phyloP scores from a whole-genome alignment of 176 grass and related monocot species.

The Phoenix roebelenii region DNA sequence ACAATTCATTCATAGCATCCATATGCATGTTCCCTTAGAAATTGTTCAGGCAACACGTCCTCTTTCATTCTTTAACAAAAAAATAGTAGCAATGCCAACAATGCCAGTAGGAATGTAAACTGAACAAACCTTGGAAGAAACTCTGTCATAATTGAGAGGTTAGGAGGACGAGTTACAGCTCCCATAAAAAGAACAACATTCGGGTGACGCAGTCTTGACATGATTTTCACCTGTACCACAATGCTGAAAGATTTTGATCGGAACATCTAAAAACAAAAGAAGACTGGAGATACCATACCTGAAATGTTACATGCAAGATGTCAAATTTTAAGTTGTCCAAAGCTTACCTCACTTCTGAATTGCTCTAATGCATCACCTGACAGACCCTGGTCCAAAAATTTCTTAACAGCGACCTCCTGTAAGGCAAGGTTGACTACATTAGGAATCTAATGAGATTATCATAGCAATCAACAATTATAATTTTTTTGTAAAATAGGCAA shows the following conservation, averaged over 20 bases:
- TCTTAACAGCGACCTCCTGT: constrained; percentile 98
- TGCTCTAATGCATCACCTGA: constrained; percentile 82
- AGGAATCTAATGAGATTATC: too few relatives aligned
- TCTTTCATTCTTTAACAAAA: too few relatives aligned
- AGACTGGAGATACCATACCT: not conserved
- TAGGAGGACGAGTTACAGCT: constrained; percentile 85
- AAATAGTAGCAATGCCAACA: too few relatives aligned
- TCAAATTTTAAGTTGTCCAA: not conserved
- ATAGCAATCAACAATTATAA: too few relatives aligned
- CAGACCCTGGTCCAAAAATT: constrained; percentile 96
- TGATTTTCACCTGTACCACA: constrained; percentile 69
- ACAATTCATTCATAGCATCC: too few relatives aligned
- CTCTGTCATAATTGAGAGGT: constrained; percentile 95
- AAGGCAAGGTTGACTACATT: not conserved
- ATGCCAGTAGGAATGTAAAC: not conserved
- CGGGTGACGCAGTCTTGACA: constrained; percentile 87
- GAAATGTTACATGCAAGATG: not conserved
- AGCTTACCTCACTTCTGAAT: constrained; percentile 97
- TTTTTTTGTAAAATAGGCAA: too few relatives aligned
- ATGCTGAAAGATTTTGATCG: constrained; percentile 20
- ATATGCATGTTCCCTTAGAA: too few relatives aligned
- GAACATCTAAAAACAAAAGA: constrained; percentile 3
- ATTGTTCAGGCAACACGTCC: too few relatives aligned
- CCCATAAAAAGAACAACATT: constrained; percentile 99
- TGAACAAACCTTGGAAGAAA: constrained; percentile 81